Evolutionary conservation across 345 rosid genomes (phyloP).

Genomic region (Acer saccharum): DNA sequence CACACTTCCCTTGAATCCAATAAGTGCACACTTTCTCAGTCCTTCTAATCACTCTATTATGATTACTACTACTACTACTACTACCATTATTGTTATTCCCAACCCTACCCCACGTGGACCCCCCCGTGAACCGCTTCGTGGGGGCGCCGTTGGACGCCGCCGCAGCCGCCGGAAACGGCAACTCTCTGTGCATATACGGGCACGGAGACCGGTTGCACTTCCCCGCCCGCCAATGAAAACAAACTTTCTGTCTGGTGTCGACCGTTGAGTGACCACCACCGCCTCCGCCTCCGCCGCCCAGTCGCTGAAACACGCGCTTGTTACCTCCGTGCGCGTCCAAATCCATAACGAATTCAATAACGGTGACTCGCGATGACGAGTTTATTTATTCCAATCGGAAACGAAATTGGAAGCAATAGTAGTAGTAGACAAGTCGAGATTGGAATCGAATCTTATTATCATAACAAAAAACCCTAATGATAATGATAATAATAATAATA

Average conservation of each 20-base stretch:
- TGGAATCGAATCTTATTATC: slow-evolving; percentile 12
- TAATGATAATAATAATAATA: no score
- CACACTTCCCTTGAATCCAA: slow-evolving; percentile 90
- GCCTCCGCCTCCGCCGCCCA: slow-evolving; percentile 50
- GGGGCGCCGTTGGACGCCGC: slow-evolving; percentile 36
- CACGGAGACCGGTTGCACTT: slow-evolving; percentile 72
- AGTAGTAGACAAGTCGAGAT: not conserved
- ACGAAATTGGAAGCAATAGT: not conserved
- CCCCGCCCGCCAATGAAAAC: slow-evolving; percentile 89
- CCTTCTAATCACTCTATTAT: slow-evolving; percentile 45
- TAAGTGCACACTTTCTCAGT: slow-evolving; percentile 73
- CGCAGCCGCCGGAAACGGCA: slow-evolving; percentile 45
- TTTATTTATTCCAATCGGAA: slow-evolving; percentile 1
- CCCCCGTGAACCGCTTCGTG: slow-evolving; percentile 63
- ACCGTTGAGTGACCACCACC: slow-evolving; percentile 44
- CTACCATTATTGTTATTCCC: slow-evolving; percentile 43
- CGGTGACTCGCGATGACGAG: not conserved
- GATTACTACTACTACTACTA: slow-evolving; percentile 13
- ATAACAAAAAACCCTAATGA: slow-evolving; percentile 8
- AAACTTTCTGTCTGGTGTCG: slow-evolving; percentile 61
- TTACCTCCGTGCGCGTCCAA: slow-evolving; percentile 67
- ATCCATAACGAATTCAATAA: slow-evolving; percentile 51
- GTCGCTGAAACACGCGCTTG: slow-evolving; percentile 72
- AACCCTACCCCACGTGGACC: slow-evolving; percentile 68
- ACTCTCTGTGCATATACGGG: slow-evolving; percentile 72